A percentile compares a stretch with the other conserved stretches of the same genome.
Evolutionary conservation across 2,329 filamentous ascomycete species (phyloP).

Genomic region (Sarocladium kiliense): DNA sequence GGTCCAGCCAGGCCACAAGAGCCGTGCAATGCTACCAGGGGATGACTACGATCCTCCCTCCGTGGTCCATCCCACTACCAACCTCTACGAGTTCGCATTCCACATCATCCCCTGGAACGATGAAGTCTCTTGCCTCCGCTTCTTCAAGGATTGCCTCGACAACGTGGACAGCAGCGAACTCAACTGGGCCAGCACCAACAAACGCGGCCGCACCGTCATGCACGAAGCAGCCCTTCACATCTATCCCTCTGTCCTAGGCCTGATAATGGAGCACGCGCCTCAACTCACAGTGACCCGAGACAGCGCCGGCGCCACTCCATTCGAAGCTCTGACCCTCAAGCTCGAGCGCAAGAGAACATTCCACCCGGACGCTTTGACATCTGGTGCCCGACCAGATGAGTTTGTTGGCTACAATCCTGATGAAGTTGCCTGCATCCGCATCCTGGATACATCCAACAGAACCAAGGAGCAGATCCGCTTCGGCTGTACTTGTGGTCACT

Average conservation of each 20-base stretch:
- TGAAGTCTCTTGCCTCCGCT: background rate
- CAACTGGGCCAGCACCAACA: background rate
- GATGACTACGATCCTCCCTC: background rate
- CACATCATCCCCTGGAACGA: background rate
- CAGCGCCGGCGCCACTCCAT: background rate
- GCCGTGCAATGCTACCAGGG: background rate
- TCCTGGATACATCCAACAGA: background rate
- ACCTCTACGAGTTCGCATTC: background rate
- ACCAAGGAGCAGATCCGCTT: background rate
- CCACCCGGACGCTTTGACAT: background rate
- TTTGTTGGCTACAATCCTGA: background rate
- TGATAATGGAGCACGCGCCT: background rate
- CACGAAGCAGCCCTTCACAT: background rate
- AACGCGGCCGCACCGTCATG: background rate
- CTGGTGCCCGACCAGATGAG: background rate
- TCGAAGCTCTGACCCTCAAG: background rate
- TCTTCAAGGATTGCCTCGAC: background rate
- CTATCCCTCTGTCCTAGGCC: background rate
- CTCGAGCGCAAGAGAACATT: background rate
- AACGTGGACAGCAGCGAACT: background rate
- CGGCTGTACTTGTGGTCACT: slow-evolving; percentile 1
- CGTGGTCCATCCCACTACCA: background rate
- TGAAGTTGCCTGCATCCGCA: background rate
- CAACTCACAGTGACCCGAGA: background rate
- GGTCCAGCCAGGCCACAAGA: background rate